These are phyloP conservation scores for Ogataea saltuana DNA, from an alignment of 805 yeast species.

Conservation along the genomic window DNA sequence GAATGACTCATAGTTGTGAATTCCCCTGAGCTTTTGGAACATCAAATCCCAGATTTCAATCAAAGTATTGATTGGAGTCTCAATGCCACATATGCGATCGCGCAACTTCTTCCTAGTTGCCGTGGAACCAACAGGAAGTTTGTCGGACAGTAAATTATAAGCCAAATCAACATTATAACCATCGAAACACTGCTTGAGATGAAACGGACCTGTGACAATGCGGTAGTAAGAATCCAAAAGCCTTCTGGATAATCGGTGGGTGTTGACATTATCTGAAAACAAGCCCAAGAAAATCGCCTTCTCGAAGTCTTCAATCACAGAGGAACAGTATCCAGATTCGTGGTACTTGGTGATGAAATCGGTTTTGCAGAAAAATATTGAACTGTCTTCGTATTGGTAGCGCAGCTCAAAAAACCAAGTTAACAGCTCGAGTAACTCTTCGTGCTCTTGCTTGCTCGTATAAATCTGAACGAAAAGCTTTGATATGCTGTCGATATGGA, in stretches of 20 bases:
- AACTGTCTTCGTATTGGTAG: constrained; percentile 28
- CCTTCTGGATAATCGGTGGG: constrained; percentile 48
- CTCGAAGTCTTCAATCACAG: constrained; percentile 45
- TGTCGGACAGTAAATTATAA: constrained; percentile 50
- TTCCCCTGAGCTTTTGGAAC: constrained; percentile 36
- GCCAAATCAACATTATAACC: constrained; percentile 40
- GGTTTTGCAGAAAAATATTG: background rate
- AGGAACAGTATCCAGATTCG: constrained; percentile 29
- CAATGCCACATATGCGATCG: constrained; percentile 36
- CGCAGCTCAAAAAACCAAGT: constrained; percentile 39
- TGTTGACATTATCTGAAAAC: constrained; percentile 51
- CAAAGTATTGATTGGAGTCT: constrained; percentile 41
- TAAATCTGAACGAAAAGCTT: constrained; percentile 30
- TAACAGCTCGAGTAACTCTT: constrained; percentile 40
- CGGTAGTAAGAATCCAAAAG: constrained; percentile 35
- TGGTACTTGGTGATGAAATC: constrained; percentile 19
- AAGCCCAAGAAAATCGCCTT: constrained; percentile 52
- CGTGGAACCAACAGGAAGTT: constrained; percentile 65
- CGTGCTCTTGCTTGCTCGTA: constrained; percentile 24
- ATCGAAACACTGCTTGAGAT: constrained; percentile 27
- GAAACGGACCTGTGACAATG: constrained; percentile 24
- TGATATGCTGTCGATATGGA: constrained; percentile 40
- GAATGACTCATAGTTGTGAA: constrained; percentile 7
- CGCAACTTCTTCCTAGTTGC: constrained; percentile 72
- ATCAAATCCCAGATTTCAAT: constrained; percentile 45